Evolutionary conservation across 2,329 filamentous ascomycete species (phyloP).

Genomic region (Harringtonia aguacate): DNA sequence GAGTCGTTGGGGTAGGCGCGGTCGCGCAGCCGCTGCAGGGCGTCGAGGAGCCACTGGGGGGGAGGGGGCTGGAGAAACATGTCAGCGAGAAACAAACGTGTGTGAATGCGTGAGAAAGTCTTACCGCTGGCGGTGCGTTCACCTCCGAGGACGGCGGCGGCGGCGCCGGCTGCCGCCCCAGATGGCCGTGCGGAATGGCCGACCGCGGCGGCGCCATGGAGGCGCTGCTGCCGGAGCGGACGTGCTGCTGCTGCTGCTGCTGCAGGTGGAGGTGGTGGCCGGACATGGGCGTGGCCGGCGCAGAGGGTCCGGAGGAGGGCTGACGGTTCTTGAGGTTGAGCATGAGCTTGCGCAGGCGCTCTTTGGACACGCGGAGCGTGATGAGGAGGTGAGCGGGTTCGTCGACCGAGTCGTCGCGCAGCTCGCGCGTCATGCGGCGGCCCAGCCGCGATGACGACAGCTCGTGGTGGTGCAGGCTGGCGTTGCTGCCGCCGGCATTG

Average conservation of each 20-base stretch:
- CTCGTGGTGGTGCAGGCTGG: slow-evolving; percentile 56
- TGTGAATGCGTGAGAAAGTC: too few relatives aligned
- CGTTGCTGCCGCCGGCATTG: background rate
- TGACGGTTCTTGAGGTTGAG: slow-evolving; percentile 22
- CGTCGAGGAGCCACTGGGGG: slow-evolving; percentile 72
- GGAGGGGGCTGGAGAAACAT: slow-evolving; percentile 55
- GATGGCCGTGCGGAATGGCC: slow-evolving; percentile 34
- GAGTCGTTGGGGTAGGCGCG: slow-evolving; percentile 65
- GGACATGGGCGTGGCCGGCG: slow-evolving; percentile 22
- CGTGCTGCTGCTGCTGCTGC: background rate
- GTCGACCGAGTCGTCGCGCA: slow-evolving; percentile 44
- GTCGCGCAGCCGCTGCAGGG: slow-evolving; percentile 59
- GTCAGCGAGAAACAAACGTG: too few relatives aligned
- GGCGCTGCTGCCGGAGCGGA: slow-evolving; percentile 26
- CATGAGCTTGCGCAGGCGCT: slow-evolving; percentile 58
- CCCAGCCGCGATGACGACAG: slow-evolving; percentile 54
- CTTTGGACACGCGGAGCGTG: slow-evolving; percentile 61
- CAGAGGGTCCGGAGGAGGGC: background rate
- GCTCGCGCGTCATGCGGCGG: slow-evolving; percentile 46
- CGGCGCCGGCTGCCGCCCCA: slow-evolving; percentile 59
- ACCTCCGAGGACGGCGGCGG: slow-evolving; percentile 49
- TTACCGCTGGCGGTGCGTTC: slow-evolving; percentile 47
- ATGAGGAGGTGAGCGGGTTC: slow-evolving; percentile 54
- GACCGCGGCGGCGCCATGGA: slow-evolving; percentile 40
- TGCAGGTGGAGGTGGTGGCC: background rate